These are phyloP conservation scores for Hypoxylon rickii DNA, from an alignment of 495 filamentous ascomycete genomes.

Conservation along the genomic window DNA sequence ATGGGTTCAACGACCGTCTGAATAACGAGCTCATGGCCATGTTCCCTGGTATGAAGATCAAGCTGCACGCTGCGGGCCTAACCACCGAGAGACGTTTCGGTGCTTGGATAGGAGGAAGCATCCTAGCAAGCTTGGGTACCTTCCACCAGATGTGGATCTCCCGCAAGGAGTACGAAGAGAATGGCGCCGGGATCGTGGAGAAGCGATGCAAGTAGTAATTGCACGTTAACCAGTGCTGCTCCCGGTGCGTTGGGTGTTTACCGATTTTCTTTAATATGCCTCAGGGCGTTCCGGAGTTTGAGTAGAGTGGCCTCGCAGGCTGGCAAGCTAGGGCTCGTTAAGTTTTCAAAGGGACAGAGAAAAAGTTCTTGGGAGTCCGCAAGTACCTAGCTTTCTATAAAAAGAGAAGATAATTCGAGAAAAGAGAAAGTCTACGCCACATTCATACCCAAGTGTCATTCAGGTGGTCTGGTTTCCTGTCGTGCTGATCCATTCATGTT, in stretches of 20 bases:
- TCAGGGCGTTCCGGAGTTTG: neutral
- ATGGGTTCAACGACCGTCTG: slow-evolving; percentile 87
- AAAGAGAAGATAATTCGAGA: slow-evolving; percentile 1
- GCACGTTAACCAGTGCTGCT: neutral
- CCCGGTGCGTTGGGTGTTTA: neutral
- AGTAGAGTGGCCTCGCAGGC: neutral
- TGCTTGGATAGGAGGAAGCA: slow-evolving; percentile 95
- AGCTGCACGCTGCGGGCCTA: slow-evolving; percentile 82
- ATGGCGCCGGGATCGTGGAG: slow-evolving; percentile 71
- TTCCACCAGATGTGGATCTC: slow-evolving; percentile 99
- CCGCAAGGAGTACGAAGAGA: slow-evolving; percentile 80
- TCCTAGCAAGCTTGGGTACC: slow-evolving; percentile 93
- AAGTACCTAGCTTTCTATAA: slow-evolving; percentile 1
- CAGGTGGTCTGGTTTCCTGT: too few relatives aligned
- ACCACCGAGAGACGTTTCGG: slow-evolving; percentile 86
- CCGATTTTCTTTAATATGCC: neutral
- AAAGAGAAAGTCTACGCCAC: too few relatives aligned
- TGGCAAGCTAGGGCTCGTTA: slow-evolving; percentile 5
- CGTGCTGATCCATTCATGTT: too few relatives aligned
- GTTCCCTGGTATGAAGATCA: slow-evolving; percentile 81
- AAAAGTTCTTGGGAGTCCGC: neutral
- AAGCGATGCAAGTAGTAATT: slow-evolving; percentile 70
- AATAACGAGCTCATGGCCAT: slow-evolving; percentile 77
- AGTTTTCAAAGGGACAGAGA: slow-evolving; percentile 12
- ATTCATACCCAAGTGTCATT: too few relatives aligned